These are phyloP conservation scores for Nasturtium officinale DNA, from an alignment of 345 rosid species.

Conservation along the genomic window DNA sequence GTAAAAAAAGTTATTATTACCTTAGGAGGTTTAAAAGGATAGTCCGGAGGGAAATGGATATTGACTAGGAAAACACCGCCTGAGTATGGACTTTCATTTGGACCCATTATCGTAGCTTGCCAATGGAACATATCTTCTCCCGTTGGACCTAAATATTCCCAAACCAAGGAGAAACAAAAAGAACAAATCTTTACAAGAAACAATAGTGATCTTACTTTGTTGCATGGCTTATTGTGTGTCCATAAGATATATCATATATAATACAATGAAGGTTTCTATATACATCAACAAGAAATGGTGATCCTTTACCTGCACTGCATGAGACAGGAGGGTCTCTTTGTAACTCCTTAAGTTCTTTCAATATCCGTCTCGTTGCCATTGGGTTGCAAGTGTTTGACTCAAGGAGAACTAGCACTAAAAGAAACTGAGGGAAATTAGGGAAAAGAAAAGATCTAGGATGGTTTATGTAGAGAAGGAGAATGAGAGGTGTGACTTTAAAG, in stretches of 20 bases:
- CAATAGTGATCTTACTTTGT: constrained; percentile 13
- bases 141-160: constrained; percentile 51
- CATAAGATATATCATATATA: background rate
- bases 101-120: constrained; percentile 79
- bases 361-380: constrained; percentile 66
- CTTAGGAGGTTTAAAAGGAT: constrained; percentile 79
- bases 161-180: background rate
- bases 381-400: background rate
- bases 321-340: constrained; percentile 76
- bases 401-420: background rate
- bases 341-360: constrained; percentile 69
- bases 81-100: constrained; percentile 65
- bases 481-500: constrained; percentile 33
- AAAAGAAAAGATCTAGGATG: background rate
- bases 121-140: constrained; percentile 73
- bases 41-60: constrained; percentile 66
- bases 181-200: background rate
- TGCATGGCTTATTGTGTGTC: constrained; percentile 13
- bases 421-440: background rate
- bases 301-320: constrained; percentile 64
- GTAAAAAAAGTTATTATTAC: constrained; percentile 31
- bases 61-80: constrained; percentile 72
- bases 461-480: constrained; percentile 14
- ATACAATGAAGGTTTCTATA: background rate
- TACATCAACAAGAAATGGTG: background rate